Evolutionary conservation across 2,329 filamentous ascomycete species (phyloP).

Genomic region (Fusarium longipes): DNA sequence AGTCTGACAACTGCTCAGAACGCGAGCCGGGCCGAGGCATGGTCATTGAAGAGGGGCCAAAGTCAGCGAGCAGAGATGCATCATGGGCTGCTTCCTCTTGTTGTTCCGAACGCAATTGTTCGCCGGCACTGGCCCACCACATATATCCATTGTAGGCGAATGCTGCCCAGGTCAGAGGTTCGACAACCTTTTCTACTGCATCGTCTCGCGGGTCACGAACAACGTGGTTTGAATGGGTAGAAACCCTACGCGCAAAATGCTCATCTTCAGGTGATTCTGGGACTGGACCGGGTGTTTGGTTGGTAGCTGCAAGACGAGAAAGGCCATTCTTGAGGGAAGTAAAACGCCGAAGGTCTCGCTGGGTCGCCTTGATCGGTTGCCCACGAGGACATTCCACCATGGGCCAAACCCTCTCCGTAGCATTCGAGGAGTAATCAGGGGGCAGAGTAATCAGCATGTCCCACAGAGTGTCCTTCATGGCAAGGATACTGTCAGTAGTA

Average conservation of each 20-base stretch:
- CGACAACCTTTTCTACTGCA: constrained; percentile 66
- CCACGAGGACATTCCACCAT: constrained; percentile 75
- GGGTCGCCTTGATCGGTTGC: constrained; percentile 81
- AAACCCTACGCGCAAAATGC: constrained; percentile 42
- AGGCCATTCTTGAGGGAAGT: constrained; percentile 74
- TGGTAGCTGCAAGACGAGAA: constrained; percentile 54
- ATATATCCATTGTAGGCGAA: constrained; percentile 86
- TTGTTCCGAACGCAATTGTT: constrained; percentile 71
- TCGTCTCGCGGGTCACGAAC: constrained; percentile 58
- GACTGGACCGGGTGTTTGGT: constrained; percentile 37
- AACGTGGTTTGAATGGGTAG: constrained; percentile 44
- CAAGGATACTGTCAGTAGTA: constrained; percentile 93
- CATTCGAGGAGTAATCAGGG: constrained; percentile 66
- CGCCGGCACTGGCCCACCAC: constrained; percentile 90
- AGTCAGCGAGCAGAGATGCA: constrained; percentile 65
- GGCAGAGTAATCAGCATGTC: constrained; percentile 90
- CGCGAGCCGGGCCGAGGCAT: constrained; percentile 48
- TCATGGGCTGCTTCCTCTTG: constrained; percentile 68
- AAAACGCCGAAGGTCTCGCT: constrained; percentile 88
- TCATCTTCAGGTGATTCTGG: constrained; percentile 48
- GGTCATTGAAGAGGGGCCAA: constrained; percentile 54
- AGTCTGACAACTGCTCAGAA: constrained; percentile 55
- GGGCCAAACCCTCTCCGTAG: constrained; percentile 76
- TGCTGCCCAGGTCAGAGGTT: constrained; percentile 75
- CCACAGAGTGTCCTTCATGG: constrained; percentile 86